Evolutionary conservation across 768 basidiomycete genomes (phyloP).

Genomic region (Trametes cingulata): DNA sequence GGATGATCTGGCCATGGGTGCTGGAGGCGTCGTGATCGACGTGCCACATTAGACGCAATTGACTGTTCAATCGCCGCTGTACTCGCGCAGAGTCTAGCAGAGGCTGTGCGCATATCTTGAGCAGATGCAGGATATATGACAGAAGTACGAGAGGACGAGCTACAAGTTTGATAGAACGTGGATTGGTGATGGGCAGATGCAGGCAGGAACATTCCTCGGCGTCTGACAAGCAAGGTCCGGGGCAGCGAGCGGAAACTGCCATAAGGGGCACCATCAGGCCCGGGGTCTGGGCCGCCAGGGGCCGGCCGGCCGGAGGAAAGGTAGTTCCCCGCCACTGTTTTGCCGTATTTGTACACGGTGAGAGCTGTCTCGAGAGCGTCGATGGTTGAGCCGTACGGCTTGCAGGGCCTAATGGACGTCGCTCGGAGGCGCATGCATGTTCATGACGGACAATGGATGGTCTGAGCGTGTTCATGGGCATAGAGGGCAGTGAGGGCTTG

Average conservation of each 20-base stretch:
- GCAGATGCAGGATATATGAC: background rate
- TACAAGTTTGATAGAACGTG: conserved; percentile 5
- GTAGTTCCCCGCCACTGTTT: background rate
- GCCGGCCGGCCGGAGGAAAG: background rate
- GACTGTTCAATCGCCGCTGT: background rate
- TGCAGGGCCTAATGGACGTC: background rate
- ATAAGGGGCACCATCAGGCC: background rate
- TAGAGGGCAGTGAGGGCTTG: background rate
- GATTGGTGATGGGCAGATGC: conserved; percentile 2
- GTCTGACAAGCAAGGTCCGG: conserved; percentile 1
- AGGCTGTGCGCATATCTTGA: background rate
- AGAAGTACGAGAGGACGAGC: background rate
- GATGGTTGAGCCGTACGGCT: background rate
- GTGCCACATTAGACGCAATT: background rate
- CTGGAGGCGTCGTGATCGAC: conserved; percentile 1
- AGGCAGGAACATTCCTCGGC: background rate
- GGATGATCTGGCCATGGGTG: background rate
- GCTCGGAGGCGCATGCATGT: background rate
- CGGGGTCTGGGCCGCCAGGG: conserved; percentile 8
- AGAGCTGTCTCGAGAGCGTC: background rate
- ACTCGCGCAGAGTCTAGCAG: background rate
- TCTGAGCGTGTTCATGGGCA: background rate
- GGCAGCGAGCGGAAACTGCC: conserved; percentile 1
- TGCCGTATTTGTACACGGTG: conserved; percentile 13
- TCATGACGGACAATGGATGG: background rate